phyloP scores from a whole-genome alignment of 805 yeast species.

The Suhomyces pyralidae region DNA sequence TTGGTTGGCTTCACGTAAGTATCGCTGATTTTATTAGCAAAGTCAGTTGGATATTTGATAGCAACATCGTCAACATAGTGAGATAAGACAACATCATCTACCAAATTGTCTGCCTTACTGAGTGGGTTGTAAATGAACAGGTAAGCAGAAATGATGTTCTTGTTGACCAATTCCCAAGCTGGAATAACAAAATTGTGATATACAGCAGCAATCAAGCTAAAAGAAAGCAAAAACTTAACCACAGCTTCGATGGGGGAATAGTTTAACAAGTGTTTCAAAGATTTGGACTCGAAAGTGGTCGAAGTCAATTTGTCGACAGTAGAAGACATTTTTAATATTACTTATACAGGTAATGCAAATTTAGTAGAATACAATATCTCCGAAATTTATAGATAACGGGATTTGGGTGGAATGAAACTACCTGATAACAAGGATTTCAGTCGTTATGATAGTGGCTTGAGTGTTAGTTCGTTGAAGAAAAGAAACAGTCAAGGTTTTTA shows the following conservation, averaged over 20 bases:
- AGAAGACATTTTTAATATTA: conserved; percentile 5
- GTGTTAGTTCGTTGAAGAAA: neutral
- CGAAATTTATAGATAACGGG: neutral
- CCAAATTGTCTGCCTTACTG: conserved; percentile 8
- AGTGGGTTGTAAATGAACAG: conserved; percentile 14
- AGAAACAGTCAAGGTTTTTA: neutral
- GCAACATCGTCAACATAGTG: conserved; percentile 9
- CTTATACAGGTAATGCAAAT: neutral
- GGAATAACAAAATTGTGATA: conserved; percentile 23
- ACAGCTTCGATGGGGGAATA: conserved; percentile 28
- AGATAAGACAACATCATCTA: conserved; percentile 11
- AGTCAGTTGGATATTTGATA: conserved; percentile 6
- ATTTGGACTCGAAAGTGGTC: conserved; percentile 28
- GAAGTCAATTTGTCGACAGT: conserved; percentile 11
- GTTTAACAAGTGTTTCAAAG: conserved; percentile 30
- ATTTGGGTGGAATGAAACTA: neutral
- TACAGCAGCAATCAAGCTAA: conserved; percentile 20
- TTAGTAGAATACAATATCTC: neutral
- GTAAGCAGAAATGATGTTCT: conserved; percentile 19
- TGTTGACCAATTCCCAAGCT: conserved; percentile 17
- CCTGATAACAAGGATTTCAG: neutral
- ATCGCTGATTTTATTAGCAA: conserved; percentile 4
- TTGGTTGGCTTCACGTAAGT: conserved; percentile 23
- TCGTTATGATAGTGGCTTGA: neutral
- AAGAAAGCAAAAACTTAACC: conserved; percentile 22